These are phyloP conservation scores for Nicotiana obtusifolia DNA, from an alignment of 257 asterid genomes.

Conservation along the genomic window DNA sequence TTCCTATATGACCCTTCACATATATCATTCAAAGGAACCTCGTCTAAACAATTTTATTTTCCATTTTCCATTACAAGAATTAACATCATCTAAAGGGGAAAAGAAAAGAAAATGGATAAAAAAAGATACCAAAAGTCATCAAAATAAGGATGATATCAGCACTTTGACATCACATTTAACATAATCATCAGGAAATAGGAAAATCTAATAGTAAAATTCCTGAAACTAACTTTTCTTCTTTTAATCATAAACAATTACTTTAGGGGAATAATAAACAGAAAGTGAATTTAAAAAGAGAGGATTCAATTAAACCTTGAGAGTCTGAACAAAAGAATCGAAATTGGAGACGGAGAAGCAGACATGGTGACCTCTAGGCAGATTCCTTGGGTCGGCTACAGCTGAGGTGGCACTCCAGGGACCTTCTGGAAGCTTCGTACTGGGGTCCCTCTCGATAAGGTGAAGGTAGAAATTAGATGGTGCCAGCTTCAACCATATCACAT, in stretches of 20 bases:
- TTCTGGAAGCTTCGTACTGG: constrained; percentile 62
- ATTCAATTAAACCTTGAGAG: constrained; percentile 44
- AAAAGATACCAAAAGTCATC: not conserved
- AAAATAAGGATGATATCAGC: not conserved
- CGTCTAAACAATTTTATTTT: not conserved
- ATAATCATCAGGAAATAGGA: not conserved
- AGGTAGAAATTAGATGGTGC: constrained; percentile 44
- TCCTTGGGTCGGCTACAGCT: constrained; percentile 48
- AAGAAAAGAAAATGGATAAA: not conserved
- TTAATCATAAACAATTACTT: not conserved
- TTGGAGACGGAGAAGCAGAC: constrained; percentile 64
- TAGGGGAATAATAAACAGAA: not conserved
- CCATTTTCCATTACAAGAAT: not conserved
- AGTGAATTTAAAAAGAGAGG: not conserved
- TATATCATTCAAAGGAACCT: not conserved
- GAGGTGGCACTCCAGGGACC: constrained; percentile 63
- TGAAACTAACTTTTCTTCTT: not conserved
- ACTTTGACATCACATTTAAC: not conserved
- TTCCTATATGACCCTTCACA: not conserved
- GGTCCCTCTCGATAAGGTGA: constrained; percentile 88
- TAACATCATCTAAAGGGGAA: not conserved
- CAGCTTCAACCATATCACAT: constrained; percentile 76
- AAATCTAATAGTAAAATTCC: not conserved
- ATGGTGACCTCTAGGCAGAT: constrained; percentile 78
- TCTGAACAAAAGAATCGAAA: constrained; percentile 55